Conservation (phyloP, 345 rosid species). For the Balakata baccata region DNA sequence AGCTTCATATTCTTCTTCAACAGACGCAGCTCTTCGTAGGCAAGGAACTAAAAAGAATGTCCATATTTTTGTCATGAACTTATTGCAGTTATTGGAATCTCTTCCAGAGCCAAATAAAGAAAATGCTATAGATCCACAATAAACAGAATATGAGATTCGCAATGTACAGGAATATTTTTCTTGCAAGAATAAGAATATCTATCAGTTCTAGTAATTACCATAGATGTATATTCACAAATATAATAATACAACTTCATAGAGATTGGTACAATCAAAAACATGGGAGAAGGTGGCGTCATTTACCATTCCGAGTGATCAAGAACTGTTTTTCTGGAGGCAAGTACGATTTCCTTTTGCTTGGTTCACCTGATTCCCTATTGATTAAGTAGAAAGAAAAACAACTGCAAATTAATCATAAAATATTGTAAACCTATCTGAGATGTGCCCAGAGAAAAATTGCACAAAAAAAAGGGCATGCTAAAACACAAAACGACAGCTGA, state of each 20-base stretch:
- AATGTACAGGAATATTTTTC: neutral
- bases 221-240: neutral
- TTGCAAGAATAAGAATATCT: neutral
- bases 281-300: neutral
- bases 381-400: neutral
- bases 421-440: neutral
- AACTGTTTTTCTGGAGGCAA: slow-evolving; percentile 87
- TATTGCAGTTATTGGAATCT: neutral
- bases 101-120: neutral
- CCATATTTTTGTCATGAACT: neutral
- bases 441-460: neutral
- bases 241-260: neutral
- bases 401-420: neutral
- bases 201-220: neutral
- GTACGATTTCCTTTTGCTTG: slow-evolving; percentile 83
- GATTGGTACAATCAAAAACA: neutral
- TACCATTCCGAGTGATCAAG: slow-evolving; percentile 93
- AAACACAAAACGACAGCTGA: neutral
- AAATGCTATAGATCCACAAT: neutral
- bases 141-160: neutral
- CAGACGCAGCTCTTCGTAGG: slow-evolving; percentile 80
- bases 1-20: slow-evolving; percentile 92
- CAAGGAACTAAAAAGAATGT: slow-evolving; percentile 66
- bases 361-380: slow-evolving; percentile 92
- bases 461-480: neutral